phyloP scores from a whole-genome alignment of 805 yeast species.

The Nakazawaea wyomingensis region DNA sequence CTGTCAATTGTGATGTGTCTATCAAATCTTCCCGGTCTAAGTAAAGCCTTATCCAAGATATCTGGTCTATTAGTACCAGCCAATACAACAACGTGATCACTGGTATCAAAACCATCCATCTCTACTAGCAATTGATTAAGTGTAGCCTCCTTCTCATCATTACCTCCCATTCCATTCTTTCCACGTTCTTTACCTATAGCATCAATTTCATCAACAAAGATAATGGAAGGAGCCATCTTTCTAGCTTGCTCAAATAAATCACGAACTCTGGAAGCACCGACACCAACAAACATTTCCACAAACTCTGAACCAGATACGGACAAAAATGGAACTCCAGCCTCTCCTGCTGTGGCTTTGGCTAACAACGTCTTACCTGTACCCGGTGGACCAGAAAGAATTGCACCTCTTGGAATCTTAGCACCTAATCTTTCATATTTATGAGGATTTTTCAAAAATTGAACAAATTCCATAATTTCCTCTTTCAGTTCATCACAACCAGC shows the following conservation, averaged over 20 bases:
- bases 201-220: constrained; percentile 98
- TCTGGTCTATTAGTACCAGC: constrained; percentile 98
- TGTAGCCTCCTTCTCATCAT: constrained; percentile 96
- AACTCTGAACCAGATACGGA: constrained; percentile 97
- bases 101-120: constrained; percentile 93
- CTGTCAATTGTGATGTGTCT: constrained; percentile 87
- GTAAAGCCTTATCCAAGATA: constrained; percentile 83
- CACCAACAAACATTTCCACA: constrained; percentile 99
- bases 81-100: constrained; percentile 91
- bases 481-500: constrained; percentile 98
- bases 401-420: constrained; percentile 98
- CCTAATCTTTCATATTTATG: constrained; percentile 87
- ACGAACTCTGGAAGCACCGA: constrained; percentile 97
- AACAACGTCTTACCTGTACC: constrained; percentile 98
- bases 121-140: constrained; percentile 93
- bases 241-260: constrained; percentile 91
- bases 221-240: constrained; percentile 89
- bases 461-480: constrained; percentile 97
- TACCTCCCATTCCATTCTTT: constrained; percentile 77
- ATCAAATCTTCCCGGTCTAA: constrained; percentile 98
- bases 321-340: constrained; percentile 95
- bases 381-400: constrained; percentile 95
- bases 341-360: constrained; percentile 99
- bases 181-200: constrained; percentile 95
- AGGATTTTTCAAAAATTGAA: constrained; percentile 86